phyloP scores from a whole-genome alignment of 805 yeast genomes.

The Candida nanaspora region DNA sequence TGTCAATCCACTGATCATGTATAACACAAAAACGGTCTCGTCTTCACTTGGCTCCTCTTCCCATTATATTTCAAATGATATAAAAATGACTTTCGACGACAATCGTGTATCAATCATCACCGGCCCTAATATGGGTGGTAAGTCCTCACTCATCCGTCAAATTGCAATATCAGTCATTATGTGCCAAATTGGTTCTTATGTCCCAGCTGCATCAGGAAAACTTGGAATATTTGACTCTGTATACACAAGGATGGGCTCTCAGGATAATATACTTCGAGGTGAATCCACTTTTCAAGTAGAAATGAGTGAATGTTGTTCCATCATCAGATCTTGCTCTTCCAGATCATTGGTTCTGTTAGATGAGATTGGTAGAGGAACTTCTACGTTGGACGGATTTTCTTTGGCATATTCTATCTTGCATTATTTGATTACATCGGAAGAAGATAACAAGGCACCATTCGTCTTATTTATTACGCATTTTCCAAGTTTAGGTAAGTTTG shows the following conservation, averaged over 20 bases:
- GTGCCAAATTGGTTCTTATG: conserved; percentile 72
- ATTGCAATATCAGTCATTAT: conserved; percentile 63
- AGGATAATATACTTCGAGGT: conserved; percentile 67
- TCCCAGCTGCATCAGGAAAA: conserved; percentile 57
- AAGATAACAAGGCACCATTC: conserved; percentile 33
- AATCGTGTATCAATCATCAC: conserved; percentile 61
- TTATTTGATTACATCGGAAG: conserved; percentile 34
- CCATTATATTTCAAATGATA: conserved; percentile 61
- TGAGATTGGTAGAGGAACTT: conserved; percentile 71
- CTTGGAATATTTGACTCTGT: conserved; percentile 54
- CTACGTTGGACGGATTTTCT: conserved; percentile 71
- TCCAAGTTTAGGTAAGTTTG: conserved; percentile 54
- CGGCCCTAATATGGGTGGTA: conserved; percentile 89
- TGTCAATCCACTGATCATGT: conserved; percentile 29
- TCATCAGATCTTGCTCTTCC: conserved; percentile 41
- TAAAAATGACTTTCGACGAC: conserved; percentile 36
- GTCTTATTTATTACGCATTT: conserved; percentile 82
- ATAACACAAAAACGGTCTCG: conserved; percentile 10
- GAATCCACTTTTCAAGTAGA: conserved; percentile 83
- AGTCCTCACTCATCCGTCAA: conserved; percentile 69
- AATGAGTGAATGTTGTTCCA: conserved; percentile 56
- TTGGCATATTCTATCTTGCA: conserved; percentile 69
- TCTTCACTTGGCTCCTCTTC: too few relatives aligned
- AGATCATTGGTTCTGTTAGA: conserved; percentile 60
- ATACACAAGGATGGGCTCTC: conserved; percentile 68